phyloP scores from a whole-genome alignment of 1,284 basidiomycete species.

The Pseudozyma sp. region DNA sequence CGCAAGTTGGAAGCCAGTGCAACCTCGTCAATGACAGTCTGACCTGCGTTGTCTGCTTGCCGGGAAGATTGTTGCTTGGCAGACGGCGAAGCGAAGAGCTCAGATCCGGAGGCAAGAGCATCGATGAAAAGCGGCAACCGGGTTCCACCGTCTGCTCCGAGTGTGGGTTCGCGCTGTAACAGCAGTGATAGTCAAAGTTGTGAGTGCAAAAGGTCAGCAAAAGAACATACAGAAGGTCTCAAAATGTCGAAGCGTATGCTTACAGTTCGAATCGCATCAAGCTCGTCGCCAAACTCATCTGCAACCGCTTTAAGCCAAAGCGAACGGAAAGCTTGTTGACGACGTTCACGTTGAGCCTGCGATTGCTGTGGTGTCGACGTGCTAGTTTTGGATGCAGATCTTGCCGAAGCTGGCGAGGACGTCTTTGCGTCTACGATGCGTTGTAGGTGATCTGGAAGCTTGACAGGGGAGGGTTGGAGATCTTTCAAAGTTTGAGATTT shows the following conservation, averaged over 20 bases:
- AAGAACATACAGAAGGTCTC: background rate
- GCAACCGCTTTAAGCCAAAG: slow-evolving; percentile 59
- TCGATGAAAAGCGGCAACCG: slow-evolving; percentile 58
- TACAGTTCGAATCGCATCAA: slow-evolving; percentile 52
- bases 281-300: slow-evolving; percentile 57
- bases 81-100: slow-evolving; percentile 26
- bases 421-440: slow-evolving; percentile 32
- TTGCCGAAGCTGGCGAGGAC: slow-evolving; percentile 3
- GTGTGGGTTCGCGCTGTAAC: slow-evolving; percentile 40
- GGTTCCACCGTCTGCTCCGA: slow-evolving; percentile 50
- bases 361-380: slow-evolving; percentile 11
- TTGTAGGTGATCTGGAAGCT: slow-evolving; percentile 16
- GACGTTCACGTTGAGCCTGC: slow-evolving; percentile 23
- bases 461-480: slow-evolving; percentile 7
- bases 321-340: slow-evolving; percentile 42
- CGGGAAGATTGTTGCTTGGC: background rate
- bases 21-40: slow-evolving; percentile 18
- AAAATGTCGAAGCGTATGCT: slow-evolving; percentile 1
- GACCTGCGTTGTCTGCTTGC: background rate
- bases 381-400: background rate
- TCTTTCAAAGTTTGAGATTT: slow-evolving; percentile 1
- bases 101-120: slow-evolving; percentile 51
- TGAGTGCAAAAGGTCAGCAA: slow-evolving; percentile 1
- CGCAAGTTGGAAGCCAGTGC: slow-evolving; percentile 31
- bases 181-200: background rate